Base-by-base conservation (phyloP, 2,329 filamentous ascomycete species). In the Aspergillus tamarii region DNA sequence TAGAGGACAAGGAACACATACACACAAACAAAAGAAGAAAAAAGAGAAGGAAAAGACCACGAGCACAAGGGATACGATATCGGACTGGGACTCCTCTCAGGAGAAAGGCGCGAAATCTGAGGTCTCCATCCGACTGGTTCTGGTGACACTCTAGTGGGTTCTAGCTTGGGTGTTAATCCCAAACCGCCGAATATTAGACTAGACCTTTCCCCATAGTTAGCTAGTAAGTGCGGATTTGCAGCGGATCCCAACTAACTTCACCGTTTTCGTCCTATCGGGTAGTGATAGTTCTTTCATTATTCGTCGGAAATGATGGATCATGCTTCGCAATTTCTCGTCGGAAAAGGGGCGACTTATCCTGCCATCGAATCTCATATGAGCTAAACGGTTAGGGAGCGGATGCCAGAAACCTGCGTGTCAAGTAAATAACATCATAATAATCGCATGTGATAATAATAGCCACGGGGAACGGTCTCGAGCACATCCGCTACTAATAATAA, bases 121-220 rank as follows among this genome's bases (percentile, higher is more conserved):
- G 63, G 69, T 69, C 69, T 66, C 72, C 70, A 72, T 61, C 54
- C 61, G 63, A 63, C 62, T 57, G 60, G 64, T 75, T 74, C 73
- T 67, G 71, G 66, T 62, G 66, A 64, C 61, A 62, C 64, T 74
- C 74, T 75, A 75, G 73, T 68, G 73, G 65, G 66, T 73, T 76
- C 74, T 76, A 75, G 73, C 68, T 67, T 67, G 59, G 59, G 59
- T 54, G 63, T 66, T 70, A 67, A 66, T 63, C 32, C 63, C 66
- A 66, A 64, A 61, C 61, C 64, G 65, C 63, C 62, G 56, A 60
- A 36, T 56, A 43, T 61, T 64, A 62, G 64, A 55, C 52, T 55
- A 39, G 60, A 53, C 59, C 53, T 46, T 58, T 59, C 60, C 61
- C 66, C 66, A 60, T 63, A 52, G 46, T 45, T 41, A 57, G 48